Percentiles rank a stretch among this genome's conserved stretches.
Conservation (phyloP, 2,329 filamentous ascomycete genomes). For the Atkinsonella texensis region DNA sequence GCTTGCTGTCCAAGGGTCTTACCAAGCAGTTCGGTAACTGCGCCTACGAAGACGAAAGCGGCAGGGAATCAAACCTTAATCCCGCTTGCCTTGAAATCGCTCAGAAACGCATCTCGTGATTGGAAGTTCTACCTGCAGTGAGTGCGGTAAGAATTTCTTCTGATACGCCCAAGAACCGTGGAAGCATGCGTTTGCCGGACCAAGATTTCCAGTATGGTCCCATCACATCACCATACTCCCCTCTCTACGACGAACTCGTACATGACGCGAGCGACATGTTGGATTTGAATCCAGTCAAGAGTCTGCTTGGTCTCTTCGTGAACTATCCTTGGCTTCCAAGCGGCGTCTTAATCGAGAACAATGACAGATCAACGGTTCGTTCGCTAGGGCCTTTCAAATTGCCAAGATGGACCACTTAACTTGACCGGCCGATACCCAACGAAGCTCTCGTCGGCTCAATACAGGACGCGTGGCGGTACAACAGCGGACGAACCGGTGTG, state of each 20-base stretch:
- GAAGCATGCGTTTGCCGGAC: constrained; percentile 7
- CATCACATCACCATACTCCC: constrained; percentile 17
- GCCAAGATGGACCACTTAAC: too few species aligned
- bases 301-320: too few species aligned
- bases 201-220: constrained; percentile 21
- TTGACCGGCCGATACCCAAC: constrained; percentile 23
- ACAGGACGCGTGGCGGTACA: constrained; percentile 21
- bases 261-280: constrained; percentile 21
- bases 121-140: constrained; percentile 10
- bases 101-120: constrained; percentile 10
- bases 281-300: constrained; percentile 17
- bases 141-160: background rate
- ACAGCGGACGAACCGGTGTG: constrained; percentile 21
- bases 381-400: too few species aligned
- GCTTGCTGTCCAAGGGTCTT: background rate
- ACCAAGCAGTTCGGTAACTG: too few species aligned
- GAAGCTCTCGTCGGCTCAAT: constrained; percentile 18
- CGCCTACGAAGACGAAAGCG: background rate
- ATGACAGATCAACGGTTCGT: too few species aligned
- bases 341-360: constrained; percentile 15
- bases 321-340: constrained; percentile 22
- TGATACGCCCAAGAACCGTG: background rate
- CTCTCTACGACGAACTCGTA: constrained; percentile 14
- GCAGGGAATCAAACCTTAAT: constrained; percentile 12
- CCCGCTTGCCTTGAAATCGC: constrained; percentile 12